Percentiles rank a stretch among this genome's conserved stretches.
These are phyloP conservation scores for Trametes punicea DNA, from an alignment of 768 basidiomycete species.

Conservation along the genomic window DNA sequence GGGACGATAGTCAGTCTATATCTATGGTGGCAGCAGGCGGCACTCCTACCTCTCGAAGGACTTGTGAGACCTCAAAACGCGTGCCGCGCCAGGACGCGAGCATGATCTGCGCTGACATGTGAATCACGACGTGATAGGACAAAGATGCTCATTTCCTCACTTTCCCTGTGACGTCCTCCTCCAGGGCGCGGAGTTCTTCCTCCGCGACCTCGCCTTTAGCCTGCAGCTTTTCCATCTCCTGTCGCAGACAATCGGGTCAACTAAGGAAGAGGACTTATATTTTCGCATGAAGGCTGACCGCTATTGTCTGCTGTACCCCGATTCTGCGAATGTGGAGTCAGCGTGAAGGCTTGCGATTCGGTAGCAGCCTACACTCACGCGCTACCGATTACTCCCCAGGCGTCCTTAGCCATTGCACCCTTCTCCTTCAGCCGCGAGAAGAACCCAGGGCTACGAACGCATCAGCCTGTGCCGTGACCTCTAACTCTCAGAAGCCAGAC, in stretches of 20 bases:
- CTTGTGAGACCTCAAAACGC: conserved; percentile 89
- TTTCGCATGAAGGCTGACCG: conserved; percentile 24
- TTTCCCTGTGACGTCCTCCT: conserved; percentile 92
- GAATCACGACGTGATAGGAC: background rate
- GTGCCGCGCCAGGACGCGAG: conserved; percentile 98
- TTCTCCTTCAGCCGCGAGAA: conserved; percentile 94
- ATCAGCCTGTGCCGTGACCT: conserved; percentile 3
- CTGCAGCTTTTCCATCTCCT: conserved; percentile 91
- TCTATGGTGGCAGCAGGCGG: conserved; percentile 4
- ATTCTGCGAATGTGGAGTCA: conserved; percentile 37
- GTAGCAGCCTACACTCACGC: conserved; percentile 57
- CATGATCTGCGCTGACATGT: conserved; percentile 58
- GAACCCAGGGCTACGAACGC: conserved; percentile 69
- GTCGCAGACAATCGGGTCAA: conserved; percentile 14
- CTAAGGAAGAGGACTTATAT: conserved; percentile 10
- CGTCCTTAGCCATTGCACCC: conserved; percentile 88
- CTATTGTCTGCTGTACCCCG: conserved; percentile 76
- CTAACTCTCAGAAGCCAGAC: conserved; percentile 28
- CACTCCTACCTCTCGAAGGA: conserved; percentile 62
- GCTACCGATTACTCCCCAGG: conserved; percentile 94
- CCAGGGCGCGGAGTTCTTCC: conserved; percentile 80
- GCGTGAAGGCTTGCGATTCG: background rate
- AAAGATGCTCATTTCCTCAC: conserved; percentile 33
- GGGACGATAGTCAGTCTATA: conserved; percentile 11
- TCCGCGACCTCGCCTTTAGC: conserved; percentile 85